phyloP scores from a whole-genome alignment of 1,139 yeast genomes.

The Scheffersomyces cryptocercus region DNA sequence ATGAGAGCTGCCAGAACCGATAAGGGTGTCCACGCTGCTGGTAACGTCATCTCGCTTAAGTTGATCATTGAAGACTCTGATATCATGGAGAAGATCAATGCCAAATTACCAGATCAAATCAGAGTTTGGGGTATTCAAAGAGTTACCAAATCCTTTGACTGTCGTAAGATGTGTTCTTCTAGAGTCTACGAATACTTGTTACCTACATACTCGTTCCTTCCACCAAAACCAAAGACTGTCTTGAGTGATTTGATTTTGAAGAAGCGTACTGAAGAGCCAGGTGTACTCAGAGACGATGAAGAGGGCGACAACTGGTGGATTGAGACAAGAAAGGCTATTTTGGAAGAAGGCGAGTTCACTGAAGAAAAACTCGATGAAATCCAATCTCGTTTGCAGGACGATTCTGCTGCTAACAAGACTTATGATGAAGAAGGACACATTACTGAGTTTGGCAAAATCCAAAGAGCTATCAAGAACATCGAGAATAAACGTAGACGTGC shows the following conservation, averaged over 20 bases:
- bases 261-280: conserved; percentile 58
- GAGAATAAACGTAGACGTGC: conserved; percentile 71
- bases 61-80: conserved; percentile 87
- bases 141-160: conserved; percentile 88
- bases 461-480: conserved; percentile 59
- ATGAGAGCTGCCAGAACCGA: conserved; percentile 98
- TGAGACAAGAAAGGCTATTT: conserved; percentile 45
- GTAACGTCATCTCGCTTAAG: conserved; percentile 86
- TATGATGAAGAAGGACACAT: conserved; percentile 36
- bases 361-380: conserved; percentile 40
- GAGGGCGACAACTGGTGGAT: conserved; percentile 81
- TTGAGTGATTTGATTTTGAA: conserved; percentile 60
- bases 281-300: conserved; percentile 56
- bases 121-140: conserved; percentile 92
- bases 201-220: conserved; percentile 86
- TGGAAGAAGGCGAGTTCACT: conserved; percentile 45
- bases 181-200: conserved; percentile 90
- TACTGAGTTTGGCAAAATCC: conserved; percentile 44
- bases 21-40: conserved; percentile 99
- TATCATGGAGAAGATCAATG: conserved; percentile 71
- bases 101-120: conserved; percentile 76
- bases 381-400: conserved; percentile 13
- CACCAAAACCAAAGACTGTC: conserved; percentile 78
- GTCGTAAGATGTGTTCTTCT: conserved; percentile 93
- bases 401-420: conserved; percentile 16